Conservation (phyloP, 2,329 filamentous ascomycete genomes). For the Cercospora zeina region DNA sequence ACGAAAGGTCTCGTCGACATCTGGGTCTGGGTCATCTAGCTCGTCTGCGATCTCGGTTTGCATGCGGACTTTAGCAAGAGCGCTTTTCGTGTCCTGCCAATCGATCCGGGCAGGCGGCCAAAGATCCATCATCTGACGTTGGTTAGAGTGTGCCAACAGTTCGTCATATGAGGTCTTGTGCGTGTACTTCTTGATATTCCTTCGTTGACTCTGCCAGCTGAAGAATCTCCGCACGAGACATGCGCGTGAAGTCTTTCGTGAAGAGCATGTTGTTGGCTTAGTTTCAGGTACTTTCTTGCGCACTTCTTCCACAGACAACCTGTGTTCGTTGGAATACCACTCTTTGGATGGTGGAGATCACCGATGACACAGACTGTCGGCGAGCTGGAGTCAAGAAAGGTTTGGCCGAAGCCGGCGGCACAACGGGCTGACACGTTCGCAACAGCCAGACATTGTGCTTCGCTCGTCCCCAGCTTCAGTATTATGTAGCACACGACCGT, state of each 20-base stretch:
- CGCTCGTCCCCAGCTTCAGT: background rate
- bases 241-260: slow-evolving; percentile 23
- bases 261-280: slow-evolving; percentile 8
- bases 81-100: slow-evolving; percentile 17
- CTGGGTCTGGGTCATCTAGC: slow-evolving; percentile 23
- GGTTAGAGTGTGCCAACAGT: background rate
- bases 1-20: slow-evolving; percentile 16
- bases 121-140: slow-evolving; percentile 19
- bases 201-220: slow-evolving; percentile 24
- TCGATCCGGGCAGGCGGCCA: slow-evolving; percentile 26
- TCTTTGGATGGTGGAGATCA: background rate
- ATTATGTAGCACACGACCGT: background rate
- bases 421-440: background rate
- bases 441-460: background rate
- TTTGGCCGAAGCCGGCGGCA: slow-evolving; percentile 5
- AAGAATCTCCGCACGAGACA: slow-evolving; percentile 25
- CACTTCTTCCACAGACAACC: background rate
- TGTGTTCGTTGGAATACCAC: background rate
- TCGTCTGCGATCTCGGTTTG: slow-evolving; percentile 26
- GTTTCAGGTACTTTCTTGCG: background rate
- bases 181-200: slow-evolving; percentile 25
- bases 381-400: too few relatives aligned
- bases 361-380: background rate
- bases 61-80: slow-evolving; percentile 20
- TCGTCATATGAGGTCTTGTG: background rate